Percentiles rank a stretch among this genome's conserved stretches.
These are phyloP conservation scores for Platismatia glauca DNA, from an alignment of 495 filamentous ascomycete species.

Conservation along the genomic window DNA sequence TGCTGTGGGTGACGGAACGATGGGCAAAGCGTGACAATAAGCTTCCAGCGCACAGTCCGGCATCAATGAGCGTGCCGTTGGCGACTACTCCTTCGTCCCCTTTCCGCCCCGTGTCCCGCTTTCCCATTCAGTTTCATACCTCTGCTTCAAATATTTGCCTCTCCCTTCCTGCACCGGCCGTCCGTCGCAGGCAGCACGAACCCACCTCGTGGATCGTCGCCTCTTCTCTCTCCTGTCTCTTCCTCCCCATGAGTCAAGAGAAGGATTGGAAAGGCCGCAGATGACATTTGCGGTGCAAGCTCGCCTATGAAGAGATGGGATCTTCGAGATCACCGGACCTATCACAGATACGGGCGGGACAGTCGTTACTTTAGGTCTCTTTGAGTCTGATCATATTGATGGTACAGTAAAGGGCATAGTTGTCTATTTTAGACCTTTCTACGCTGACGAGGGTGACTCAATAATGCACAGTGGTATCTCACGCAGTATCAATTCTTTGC, in stretches of 20 bases:
- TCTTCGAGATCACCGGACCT: slow-evolving; percentile 58
- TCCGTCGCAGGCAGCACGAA: slow-evolving; percentile 2
- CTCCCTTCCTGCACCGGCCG: not conserved
- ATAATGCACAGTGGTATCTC: not conserved
- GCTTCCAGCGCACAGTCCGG: not conserved
- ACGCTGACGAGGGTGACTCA: not conserved
- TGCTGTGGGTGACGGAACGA: not conserved
- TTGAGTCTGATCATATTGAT: not conserved
- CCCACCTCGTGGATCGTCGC: slow-evolving; percentile 5
- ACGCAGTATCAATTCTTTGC: not conserved
- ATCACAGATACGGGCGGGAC: slow-evolving; percentile 97
- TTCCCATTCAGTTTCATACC: not conserved
- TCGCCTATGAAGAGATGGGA: slow-evolving; percentile 86
- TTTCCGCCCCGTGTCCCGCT: not conserved
- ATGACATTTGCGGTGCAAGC: slow-evolving; percentile 24
- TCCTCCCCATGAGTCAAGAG: slow-evolving; percentile 16
- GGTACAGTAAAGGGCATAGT: not conserved
- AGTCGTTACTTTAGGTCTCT: slow-evolving; percentile 13
- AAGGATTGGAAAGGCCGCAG: slow-evolving; percentile 14
- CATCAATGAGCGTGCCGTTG: not conserved
- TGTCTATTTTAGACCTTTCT: too few species aligned
- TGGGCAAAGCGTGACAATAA: not conserved
- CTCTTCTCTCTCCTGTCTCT: slow-evolving; percentile 18
- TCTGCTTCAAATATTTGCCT: not conserved
- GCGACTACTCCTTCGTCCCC: not conserved